These are phyloP conservation scores for Penicillium alfredii DNA, from an alignment of 495 filamentous ascomycete genomes.

Conservation along the genomic window DNA sequence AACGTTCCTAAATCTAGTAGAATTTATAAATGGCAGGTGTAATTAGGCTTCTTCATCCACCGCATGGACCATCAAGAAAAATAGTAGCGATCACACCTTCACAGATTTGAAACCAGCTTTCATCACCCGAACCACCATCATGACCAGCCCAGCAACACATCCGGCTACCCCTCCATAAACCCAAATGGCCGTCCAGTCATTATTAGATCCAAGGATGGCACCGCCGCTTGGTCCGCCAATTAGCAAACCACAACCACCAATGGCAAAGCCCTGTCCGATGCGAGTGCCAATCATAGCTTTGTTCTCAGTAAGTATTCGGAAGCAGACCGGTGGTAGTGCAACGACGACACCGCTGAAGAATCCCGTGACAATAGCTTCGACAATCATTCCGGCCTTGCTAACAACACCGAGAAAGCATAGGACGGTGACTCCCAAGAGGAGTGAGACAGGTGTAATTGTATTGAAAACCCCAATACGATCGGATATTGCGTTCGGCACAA, in stretches of 20 bases:
- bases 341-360: constrained; percentile 32
- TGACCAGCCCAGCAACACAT: constrained; percentile 9
- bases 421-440: constrained; percentile 21
- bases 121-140: too few species aligned
- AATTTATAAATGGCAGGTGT: too few species aligned
- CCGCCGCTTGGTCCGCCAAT: constrained; percentile 29
- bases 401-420: constrained; percentile 28
- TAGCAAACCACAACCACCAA: constrained; percentile 21
- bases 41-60: too few species aligned
- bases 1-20: too few species aligned
- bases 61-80: too few species aligned
- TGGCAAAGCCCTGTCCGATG: constrained; percentile 27
- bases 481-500: constrained; percentile 31
- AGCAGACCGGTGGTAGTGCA: constrained; percentile 24
- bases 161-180: constrained; percentile 11
- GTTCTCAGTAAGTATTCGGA: constrained; percentile 13
- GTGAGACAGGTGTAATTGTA: constrained; percentile 23
- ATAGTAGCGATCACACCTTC: too few species aligned
- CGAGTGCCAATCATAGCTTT: constrained; percentile 27
- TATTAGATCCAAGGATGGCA: constrained; percentile 29
- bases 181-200: constrained; percentile 12
- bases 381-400: constrained; percentile 27
- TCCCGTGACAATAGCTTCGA: constrained; percentile 23
- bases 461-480: constrained; percentile 34
- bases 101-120: too few species aligned